These are phyloP conservation scores for Tranzscheliella williamsii DNA, from an alignment of 1,284 basidiomycete genomes.

Conservation along the genomic window DNA sequence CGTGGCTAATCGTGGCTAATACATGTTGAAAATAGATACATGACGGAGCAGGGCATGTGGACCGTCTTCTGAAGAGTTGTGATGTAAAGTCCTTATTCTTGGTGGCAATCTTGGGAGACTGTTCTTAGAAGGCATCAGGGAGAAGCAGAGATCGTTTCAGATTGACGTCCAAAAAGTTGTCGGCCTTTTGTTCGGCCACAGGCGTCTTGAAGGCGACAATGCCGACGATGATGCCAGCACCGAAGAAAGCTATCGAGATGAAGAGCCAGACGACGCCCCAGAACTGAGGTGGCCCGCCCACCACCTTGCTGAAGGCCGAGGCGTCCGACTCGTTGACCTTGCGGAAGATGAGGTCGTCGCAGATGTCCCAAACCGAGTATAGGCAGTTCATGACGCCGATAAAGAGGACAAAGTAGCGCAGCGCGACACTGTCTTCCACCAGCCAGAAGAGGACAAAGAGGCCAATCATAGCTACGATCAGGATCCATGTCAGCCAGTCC, in stretches of 20 bases:
- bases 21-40: too few species aligned
- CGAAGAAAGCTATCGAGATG: conserved; percentile 79
- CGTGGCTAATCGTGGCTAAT: too few species aligned
- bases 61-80: too few species aligned
- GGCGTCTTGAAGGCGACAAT: conserved; percentile 56
- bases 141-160: conserved; percentile 7
- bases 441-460: conserved; percentile 50
- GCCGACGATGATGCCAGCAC: conserved; percentile 70
- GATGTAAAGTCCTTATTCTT: too few species aligned
- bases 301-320: conserved; percentile 81
- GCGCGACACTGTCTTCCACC: conserved; percentile 37
- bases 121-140: too few species aligned
- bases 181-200: conserved; percentile 39
- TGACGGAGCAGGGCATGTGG: too few species aligned
- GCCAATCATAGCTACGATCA: conserved; percentile 49
- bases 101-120: too few species aligned
- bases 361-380: conserved; percentile 52
- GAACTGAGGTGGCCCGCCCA: conserved; percentile 68
- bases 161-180: conserved; percentile 46
- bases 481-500: conserved; percentile 69
- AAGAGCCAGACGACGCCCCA: conserved; percentile 81
- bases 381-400: conserved; percentile 66
- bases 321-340: conserved; percentile 86
- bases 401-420: conserved; percentile 75
- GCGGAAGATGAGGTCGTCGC: conserved; percentile 77